These are phyloP conservation scores for Backusella sp. DNA, from an alignment of 192 early-diverging fungal species.

Conservation along the genomic window DNA sequence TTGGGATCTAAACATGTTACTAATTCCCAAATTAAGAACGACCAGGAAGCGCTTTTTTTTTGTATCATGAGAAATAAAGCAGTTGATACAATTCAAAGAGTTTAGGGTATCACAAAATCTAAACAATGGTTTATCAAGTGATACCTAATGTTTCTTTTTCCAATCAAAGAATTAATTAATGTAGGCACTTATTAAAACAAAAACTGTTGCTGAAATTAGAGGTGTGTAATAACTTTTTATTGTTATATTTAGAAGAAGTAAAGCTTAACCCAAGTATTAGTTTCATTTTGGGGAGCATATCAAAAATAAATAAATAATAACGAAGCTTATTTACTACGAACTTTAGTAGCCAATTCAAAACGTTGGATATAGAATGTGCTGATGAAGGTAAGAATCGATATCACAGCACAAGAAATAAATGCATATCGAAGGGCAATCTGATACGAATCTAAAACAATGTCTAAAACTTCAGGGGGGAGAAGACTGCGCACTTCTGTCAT, in stretches of 20 bases:
- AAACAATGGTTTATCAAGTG: no score
- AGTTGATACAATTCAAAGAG: no score
- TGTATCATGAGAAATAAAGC: no score
- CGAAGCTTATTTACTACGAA: not conserved
- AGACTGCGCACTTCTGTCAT: slow-evolving; percentile 24
- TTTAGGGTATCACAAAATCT: not conserved
- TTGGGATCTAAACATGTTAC: no score
- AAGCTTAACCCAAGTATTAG: not conserved
- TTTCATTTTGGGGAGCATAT: not conserved
- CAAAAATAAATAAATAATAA: not conserved
- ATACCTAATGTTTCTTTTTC: no score
- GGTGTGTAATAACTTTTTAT: not conserved
- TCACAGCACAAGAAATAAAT: slow-evolving; percentile 11
- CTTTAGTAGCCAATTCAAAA: slow-evolving; percentile 20
- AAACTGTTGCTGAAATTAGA: no score
- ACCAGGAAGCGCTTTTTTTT: no score
- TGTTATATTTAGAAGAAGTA: not conserved
- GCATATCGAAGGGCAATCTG: slow-evolving; percentile 19
- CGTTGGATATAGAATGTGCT: slow-evolving; percentile 22
- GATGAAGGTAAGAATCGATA: slow-evolving; percentile 9
- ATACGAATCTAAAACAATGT: slow-evolving; percentile 22
- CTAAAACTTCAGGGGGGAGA: slow-evolving; percentile 23
- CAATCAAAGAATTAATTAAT: no score
- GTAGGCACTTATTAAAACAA: no score
- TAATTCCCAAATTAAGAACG: no score